phyloP scores from a whole-genome alignment of 1,139 yeast genomes.

The Zygosaccharomyces sapae region DNA sequence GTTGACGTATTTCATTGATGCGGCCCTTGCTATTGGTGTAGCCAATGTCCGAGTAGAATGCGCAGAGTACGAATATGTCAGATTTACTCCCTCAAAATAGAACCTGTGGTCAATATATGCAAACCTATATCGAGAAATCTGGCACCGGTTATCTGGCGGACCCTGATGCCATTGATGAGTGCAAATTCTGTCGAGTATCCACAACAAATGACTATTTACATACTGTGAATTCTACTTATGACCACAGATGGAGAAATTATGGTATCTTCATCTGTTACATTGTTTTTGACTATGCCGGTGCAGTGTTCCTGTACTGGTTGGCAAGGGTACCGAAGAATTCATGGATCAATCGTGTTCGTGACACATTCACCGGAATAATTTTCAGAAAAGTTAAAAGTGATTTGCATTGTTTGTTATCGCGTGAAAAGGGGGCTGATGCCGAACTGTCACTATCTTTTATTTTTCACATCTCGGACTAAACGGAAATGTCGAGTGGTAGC shows the following conservation, averaged over 20 bases:
- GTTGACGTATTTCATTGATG: constrained; percentile 54
- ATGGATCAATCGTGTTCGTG: neutral
- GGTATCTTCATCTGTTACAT: constrained; percentile 49
- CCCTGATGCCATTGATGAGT: constrained; percentile 42
- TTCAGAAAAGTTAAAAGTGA: constrained; percentile 19
- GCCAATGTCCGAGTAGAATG: constrained; percentile 51
- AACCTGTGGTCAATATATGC: constrained; percentile 56
- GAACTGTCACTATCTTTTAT: neutral
- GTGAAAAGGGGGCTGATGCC: neutral
- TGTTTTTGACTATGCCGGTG: constrained; percentile 48
- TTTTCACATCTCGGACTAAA: neutral
- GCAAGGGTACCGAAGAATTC: constrained; percentile 62
- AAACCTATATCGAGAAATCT: constrained; percentile 38
- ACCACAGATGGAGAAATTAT: constrained; percentile 63
- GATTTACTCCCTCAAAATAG: constrained; percentile 45
- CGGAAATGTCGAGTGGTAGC: too few relatives aligned
- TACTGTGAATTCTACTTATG: constrained; percentile 41
- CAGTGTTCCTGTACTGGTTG: constrained; percentile 62
- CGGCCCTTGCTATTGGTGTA: constrained; percentile 50
- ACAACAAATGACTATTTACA: constrained; percentile 51
- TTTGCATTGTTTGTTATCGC: neutral
- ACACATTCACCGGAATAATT: constrained; percentile 14
- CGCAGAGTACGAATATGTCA: constrained; percentile 44
- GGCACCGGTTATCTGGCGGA: constrained; percentile 56
- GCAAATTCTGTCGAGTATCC: constrained; percentile 50